Evolutionary conservation across 768 basidiomycete species (phyloP), one percentile per base, ranked within the genome.

Genomic region (Rhizopogon roseolus): DNA sequence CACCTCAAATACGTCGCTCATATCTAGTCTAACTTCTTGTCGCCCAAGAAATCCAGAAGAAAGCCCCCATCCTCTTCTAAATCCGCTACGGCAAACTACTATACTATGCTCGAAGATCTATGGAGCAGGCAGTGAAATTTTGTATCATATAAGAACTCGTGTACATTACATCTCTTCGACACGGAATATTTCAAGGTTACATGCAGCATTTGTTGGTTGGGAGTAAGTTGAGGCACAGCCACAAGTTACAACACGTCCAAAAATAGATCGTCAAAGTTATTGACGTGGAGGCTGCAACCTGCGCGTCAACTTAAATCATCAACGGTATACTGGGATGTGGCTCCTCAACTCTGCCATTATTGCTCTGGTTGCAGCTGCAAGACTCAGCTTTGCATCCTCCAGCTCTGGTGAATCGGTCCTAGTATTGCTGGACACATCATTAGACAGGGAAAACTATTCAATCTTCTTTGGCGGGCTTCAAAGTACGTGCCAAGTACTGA

Each of bases 381-480:
- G 57, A 10, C 39, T 57, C 11, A 62, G 53, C 2, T 49, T 58
- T 27, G 87, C 89, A 49, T 82, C 76, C 62, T 92, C 90, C n/a
- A 91, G 90, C 71, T 76, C 85, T 9, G 90, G 89, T 13, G 78
- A 87, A 69, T 86, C 84, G 28, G 88, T 97, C 16, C 81, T 98
- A 13, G 88, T 97, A 43, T 78, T 96, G 13, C 76, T 96, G 34
- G 93, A 98, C 66, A 81, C 85, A 1, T 75, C 73, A 32, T 70
- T 86, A n/a, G 76, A 81, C 62, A 80, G 78, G 66, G 70, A 73
- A 11, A 78, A 88, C 59, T 98, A 88, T 68, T 87, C 88, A 9
- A 72, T 85, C 62, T 96, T 97, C 80, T 95, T 92, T 70, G 69
- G 78, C 51, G 85, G 83, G 16, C 74, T 98, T 46, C 77, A 81